phyloP scores from a whole-genome alignment of 1,139 yeast species.

The Sugiyamaella castrensis region DNA sequence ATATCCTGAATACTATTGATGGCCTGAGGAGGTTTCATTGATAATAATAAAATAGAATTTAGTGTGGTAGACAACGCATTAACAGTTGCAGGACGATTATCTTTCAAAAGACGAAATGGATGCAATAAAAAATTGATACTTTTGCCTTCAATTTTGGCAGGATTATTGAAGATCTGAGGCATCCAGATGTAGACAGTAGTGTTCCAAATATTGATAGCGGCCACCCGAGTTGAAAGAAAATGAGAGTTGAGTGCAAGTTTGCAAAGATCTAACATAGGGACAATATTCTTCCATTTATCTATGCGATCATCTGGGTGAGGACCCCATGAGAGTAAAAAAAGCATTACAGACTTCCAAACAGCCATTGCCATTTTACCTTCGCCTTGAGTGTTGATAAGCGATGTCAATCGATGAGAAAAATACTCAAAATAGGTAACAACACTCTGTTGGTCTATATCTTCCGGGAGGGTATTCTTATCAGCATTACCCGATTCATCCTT shows the following conservation, averaged over 20 bases:
- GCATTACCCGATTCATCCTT: background rate
- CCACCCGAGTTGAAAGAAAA: constrained; percentile 18
- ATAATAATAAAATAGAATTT: constrained; percentile 14
- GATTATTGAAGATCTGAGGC: constrained; percentile 11
- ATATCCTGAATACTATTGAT: constrained; percentile 10
- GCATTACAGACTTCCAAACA: constrained; percentile 24
- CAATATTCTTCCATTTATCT: constrained; percentile 23
- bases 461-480: background rate
- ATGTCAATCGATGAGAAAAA: constrained; percentile 16
- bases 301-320: constrained; percentile 19
- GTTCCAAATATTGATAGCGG: constrained; percentile 24
- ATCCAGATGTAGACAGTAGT: constrained; percentile 22
- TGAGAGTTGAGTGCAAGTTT: constrained; percentile 25
- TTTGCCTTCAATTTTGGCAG: constrained; percentile 7
- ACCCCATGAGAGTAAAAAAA: constrained; percentile 19
- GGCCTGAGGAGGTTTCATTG: constrained; percentile 14
- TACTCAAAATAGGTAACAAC: constrained; percentile 18
- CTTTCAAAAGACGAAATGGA: constrained; percentile 21
- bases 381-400: constrained; percentile 15
- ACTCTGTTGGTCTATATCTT: background rate
- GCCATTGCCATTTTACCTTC: constrained; percentile 22
- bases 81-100: constrained; percentile 11
- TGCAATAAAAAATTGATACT: constrained; percentile 20
- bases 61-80: constrained; percentile 9
- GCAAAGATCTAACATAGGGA: constrained; percentile 22